phyloP scores from a whole-genome alignment of 2,329 filamentous ascomycete genomes.

The Cladorrhinum sp. region DNA sequence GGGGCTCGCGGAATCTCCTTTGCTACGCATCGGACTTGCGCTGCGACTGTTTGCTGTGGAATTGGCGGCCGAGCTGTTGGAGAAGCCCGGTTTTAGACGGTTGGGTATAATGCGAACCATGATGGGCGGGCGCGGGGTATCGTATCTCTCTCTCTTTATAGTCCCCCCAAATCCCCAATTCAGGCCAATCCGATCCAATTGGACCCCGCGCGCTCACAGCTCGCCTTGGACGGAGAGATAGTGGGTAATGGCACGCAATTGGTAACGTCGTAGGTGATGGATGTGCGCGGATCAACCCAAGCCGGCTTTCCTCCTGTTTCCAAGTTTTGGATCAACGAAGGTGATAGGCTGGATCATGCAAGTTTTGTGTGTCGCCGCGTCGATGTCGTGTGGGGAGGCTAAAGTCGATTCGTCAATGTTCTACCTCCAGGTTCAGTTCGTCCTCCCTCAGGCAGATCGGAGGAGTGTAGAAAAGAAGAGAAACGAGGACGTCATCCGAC shows the following conservation, averaged over 20 bases:
- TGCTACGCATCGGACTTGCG: conserved; percentile 48
- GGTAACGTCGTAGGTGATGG: neutral
- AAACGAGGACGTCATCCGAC: conserved; percentile 20
- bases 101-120: conserved; percentile 59
- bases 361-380: neutral
- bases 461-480: conserved; percentile 1
- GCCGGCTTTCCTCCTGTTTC: neutral
- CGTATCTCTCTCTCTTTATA: conserved; percentile 12
- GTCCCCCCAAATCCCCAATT: neutral
- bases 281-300: neutral
- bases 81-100: conserved; percentile 46
- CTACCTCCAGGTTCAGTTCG: neutral
- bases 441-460: conserved; percentile 6
- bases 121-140: conserved; percentile 29
- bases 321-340: conserved; percentile 13
- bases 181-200: neutral
- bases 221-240: neutral
- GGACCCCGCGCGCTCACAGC: neutral
- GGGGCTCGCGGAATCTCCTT: conserved; percentile 42
- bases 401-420: neutral
- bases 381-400: neutral
- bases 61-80: conserved; percentile 36
- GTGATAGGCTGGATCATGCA: neutral
- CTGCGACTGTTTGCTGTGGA: conserved; percentile 48
- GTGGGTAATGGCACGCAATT: neutral